Percentiles rank a stretch among this genome's conserved stretches.
These are phyloP conservation scores for Quercus bicolor DNA, from an alignment of 306 rosid genomes.

Conservation along the genomic window DNA sequence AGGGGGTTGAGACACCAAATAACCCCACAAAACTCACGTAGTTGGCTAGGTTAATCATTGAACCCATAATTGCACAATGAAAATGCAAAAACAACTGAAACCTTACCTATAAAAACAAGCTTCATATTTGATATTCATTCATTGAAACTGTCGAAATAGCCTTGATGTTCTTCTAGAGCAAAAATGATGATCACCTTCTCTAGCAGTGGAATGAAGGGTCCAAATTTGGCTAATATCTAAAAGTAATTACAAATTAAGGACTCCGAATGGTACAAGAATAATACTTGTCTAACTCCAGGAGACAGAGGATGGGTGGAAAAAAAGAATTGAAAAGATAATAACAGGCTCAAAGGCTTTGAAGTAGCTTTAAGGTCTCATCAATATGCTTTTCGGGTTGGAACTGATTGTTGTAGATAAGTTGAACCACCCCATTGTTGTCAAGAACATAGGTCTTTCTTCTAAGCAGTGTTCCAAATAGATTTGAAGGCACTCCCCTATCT, in stretches of 20 bases:
- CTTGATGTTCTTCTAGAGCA: slow-evolving; percentile 1
- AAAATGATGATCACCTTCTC: slow-evolving; percentile 11
- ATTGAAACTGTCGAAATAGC: neutral
- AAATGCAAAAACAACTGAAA: too few relatives aligned
- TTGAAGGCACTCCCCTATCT: slow-evolving; percentile 87
- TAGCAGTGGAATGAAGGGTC: slow-evolving; percentile 15
- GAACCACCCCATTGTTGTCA: slow-evolving; percentile 90
- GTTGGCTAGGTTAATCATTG: too few relatives aligned
- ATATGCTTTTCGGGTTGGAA: slow-evolving; percentile 98
- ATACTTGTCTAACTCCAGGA: slow-evolving; percentile 13
- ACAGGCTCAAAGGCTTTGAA: slow-evolving; percentile 56
- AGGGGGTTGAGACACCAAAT: too few relatives aligned
- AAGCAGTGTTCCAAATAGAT: slow-evolving; percentile 91
- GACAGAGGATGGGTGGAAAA: neutral
- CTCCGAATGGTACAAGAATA: slow-evolving; percentile 13
- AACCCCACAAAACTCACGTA: too few relatives aligned
- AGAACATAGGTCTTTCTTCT: slow-evolving; percentile 94
- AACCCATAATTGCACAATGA: too few relatives aligned
- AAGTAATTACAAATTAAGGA: slow-evolving; percentile 4
- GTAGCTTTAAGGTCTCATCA: slow-evolving; percentile 88
- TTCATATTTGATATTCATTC: neutral
- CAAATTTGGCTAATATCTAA: slow-evolving; percentile 25
- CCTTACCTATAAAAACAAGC: too few relatives aligned
- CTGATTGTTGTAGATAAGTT: slow-evolving; percentile 89
- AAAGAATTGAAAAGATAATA: neutral